Conservation (phyloP, 768 basidiomycete genomes). For the Rubroboletus satanas region DNA sequence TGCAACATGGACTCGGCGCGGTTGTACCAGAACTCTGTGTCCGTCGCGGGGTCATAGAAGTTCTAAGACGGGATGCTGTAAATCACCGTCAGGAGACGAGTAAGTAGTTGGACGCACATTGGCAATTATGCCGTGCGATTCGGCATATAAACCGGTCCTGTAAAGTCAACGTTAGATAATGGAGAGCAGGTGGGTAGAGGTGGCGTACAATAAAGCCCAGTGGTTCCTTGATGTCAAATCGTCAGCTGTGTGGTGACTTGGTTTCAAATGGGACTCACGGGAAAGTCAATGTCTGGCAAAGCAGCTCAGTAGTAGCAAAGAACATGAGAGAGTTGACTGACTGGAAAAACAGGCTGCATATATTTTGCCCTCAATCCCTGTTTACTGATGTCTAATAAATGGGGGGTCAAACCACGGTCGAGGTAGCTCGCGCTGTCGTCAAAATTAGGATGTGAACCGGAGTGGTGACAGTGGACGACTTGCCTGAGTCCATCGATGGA, state of each 20-base stretch:
- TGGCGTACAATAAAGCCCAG: conserved; percentile 75
- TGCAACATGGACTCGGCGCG: conserved; percentile 57
- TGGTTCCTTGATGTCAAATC: conserved; percentile 60
- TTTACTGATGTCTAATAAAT: conserved; percentile 75
- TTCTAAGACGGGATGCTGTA: conserved; percentile 44
- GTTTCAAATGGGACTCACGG: conserved; percentile 52
- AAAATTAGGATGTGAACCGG: conserved; percentile 1
- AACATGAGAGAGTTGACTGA: conserved; percentile 40
- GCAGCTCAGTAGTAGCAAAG: neutral
- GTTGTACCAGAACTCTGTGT: conserved; percentile 71
- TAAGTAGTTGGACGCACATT: conserved; percentile 50
- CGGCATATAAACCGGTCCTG: conserved; percentile 87
- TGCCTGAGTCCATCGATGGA: conserved; percentile 86
- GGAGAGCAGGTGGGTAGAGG: neutral
- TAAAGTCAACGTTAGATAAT: neutral
- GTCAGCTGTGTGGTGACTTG: neutral
- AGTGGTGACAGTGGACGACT: conserved; percentile 11
- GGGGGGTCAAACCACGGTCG: conserved; percentile 80
- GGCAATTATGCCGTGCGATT: conserved; percentile 87
- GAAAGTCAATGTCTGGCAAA: conserved; percentile 74
- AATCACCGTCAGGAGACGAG: neutral
- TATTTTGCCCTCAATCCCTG: conserved; percentile 84
- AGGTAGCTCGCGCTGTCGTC: conserved; percentile 73
- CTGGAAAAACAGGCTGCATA: conserved; percentile 85
- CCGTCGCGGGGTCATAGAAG: conserved; percentile 74